A percentile compares a stretch with the other conserved stretches of the same genome.
Evolutionary conservation across 2,329 filamentous ascomycete genomes (phyloP).

Genomic region (Tolypocladium ovalisporum): DNA sequence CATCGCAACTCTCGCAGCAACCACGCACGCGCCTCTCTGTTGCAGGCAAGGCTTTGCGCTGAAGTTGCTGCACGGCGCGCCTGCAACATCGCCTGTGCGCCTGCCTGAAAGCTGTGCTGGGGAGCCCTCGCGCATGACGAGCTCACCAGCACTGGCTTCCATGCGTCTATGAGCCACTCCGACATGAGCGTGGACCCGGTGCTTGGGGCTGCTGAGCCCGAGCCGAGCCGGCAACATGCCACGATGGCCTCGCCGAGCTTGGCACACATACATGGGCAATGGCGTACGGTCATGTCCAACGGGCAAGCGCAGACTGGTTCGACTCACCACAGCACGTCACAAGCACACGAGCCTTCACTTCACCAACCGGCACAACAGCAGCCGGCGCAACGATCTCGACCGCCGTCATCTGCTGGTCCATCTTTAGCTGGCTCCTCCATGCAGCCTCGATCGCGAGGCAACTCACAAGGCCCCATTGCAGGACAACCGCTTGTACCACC

Average conservation of each 20-base stretch:
- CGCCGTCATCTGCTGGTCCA: neutral
- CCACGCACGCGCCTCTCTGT: neutral
- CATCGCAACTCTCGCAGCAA: neutral
- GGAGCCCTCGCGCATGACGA: neutral
- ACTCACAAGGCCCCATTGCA: neutral
- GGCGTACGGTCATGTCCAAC: neutral
- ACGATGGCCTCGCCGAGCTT: neutral
- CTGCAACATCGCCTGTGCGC: neutral
- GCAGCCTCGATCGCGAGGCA: neutral
- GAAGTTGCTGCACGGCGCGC: neutral
- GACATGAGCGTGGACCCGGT: neutral
- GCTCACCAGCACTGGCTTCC: neutral
- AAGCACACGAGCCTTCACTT: neutral
- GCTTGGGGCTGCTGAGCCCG: neutral
- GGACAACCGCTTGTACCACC: neutral
- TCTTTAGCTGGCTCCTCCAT: neutral
- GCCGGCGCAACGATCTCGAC: neutral
- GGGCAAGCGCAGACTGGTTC: neutral
- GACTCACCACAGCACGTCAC: neutral
- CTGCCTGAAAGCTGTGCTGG: neutral
- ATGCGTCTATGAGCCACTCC: neutral
- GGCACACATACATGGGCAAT: neutral
- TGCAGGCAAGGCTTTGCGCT: neutral
- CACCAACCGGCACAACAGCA: neutral
- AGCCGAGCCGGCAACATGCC: neutral